These are phyloP conservation scores for Salvia miltiorrhiza DNA, from an alignment of 257 asterid genomes.

Conservation along the genomic window DNA sequence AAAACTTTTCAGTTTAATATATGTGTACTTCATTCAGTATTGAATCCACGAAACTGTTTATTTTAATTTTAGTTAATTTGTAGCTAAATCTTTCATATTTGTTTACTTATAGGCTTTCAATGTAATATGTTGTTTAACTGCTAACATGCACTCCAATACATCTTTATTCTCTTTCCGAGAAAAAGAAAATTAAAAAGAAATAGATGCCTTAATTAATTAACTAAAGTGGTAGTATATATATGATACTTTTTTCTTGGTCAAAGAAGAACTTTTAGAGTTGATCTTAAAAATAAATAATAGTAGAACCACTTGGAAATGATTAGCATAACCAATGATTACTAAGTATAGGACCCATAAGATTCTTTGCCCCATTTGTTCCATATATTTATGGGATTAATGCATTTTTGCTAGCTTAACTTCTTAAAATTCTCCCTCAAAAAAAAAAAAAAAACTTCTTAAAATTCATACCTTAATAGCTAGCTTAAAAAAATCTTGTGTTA, in stretches of 20 bases:
- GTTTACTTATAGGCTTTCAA: no score
- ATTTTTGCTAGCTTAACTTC: background rate
- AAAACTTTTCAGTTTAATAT: no score
- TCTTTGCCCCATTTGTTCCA: conserved; percentile 14
- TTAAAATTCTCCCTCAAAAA: no score
- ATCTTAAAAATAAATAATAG: conserved; percentile 21
- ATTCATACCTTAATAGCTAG: background rate
- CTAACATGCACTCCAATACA: background rate
- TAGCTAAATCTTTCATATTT: no score
- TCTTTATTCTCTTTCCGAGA: background rate
- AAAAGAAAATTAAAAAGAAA: background rate
- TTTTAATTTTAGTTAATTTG: no score
- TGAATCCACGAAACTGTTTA: no score
- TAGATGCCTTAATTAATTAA: background rate
- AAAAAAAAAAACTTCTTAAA: no score
- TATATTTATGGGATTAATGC: background rate
- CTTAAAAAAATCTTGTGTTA: no score
- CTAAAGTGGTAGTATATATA: background rate
- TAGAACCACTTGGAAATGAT: conserved; percentile 24
- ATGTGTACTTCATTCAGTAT: no score
- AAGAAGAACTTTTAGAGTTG: conserved; percentile 6
- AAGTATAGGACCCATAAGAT: conserved; percentile 26
- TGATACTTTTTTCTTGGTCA: conserved; percentile 16
- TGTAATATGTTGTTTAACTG: background rate
- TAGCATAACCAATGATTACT: conserved; percentile 28